phyloP scores from a whole-genome alignment of 371 early-diverging fungal genomes.

The Batrachochytrium dendrobatidis region DNA sequence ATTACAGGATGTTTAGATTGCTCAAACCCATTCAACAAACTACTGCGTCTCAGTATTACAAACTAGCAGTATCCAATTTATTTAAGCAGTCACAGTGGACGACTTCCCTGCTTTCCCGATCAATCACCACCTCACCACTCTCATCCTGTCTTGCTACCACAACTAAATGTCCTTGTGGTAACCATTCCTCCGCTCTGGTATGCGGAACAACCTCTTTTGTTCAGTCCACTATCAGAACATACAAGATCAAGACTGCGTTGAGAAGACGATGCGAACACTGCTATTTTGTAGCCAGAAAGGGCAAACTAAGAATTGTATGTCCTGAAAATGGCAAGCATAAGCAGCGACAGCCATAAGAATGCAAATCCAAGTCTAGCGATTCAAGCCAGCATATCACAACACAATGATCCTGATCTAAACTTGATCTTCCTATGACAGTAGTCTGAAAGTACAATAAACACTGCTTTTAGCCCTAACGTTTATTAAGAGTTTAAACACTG shows the following conservation, averaged over 20 bases:
- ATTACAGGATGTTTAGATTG: too few species aligned
- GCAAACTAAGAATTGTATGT: constrained; percentile 36
- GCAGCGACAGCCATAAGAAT: constrained; percentile 5
- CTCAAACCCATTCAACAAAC: too few species aligned
- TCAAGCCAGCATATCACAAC: too few species aligned
- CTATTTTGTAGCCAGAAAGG: constrained; percentile 32
- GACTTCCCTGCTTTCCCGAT: not conserved
- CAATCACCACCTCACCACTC: not conserved
- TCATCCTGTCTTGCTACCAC: not conserved
- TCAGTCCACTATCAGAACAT: constrained; percentile 9
- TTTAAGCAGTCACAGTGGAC: too few species aligned
- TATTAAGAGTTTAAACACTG: too few species aligned
- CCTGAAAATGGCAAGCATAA: constrained; percentile 18
- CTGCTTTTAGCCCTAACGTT: too few species aligned
- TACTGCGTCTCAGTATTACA: too few species aligned
- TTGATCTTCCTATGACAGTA: too few species aligned
- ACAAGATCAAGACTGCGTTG: constrained; percentile 32
- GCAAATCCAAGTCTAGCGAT: too few species aligned
- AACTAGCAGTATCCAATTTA: too few species aligned
- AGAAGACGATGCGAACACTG: constrained; percentile 39
- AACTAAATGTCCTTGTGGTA: not conserved
- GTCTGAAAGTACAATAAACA: too few species aligned
- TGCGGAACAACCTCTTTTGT: not conserved
- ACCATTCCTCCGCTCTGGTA: not conserved
- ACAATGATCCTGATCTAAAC: too few species aligned